Base-by-base conservation (phyloP, 176 grass and related monocot species). In the Canna indica region DNA sequence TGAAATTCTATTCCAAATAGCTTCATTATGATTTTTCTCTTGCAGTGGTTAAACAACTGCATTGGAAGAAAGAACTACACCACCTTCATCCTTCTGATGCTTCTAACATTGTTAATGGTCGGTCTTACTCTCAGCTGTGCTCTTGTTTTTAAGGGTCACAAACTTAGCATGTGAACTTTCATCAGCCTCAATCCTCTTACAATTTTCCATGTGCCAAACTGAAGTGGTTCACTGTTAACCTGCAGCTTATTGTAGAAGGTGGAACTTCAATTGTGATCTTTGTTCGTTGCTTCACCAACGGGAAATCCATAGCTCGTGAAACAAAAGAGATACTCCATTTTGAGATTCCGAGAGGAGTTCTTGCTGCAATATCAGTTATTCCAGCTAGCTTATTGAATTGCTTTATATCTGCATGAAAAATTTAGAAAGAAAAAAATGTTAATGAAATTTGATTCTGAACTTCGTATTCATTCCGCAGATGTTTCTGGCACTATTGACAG, bases 1-100 rank as follows among this genome's bases (percentile, higher is more conserved):
- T 20, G 3, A 3, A 71, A 44, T 44, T 5, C 74, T 30, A 62
- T 10, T 32, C 1, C 25, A 31, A 2, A 47, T 75, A 56, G 12
- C 20, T 67, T 11, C 75, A 12, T 70, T 9, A 5, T 18, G 54
- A 35, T 31, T 52, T 47, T 34, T 86, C 70, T 67, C 12, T 73
- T 27, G 25, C 84, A 93, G 89, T 97, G 94, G 94, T 72, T 97
- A 60, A 97, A 97, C 85, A 97, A 97, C 75, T 97, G 94, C 84
- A 97, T 97, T 77, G 94, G 94, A 31, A 87, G 73, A 83, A 92
- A 77, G 70, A 97, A 92, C 65, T 97, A 97, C 53, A 85, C 75
- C 8, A 75, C 86, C 45, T 97, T 97, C 81, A 92, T 97, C 79
- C 75, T 97, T 71, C 84, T 97, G 5, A 92, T 97, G 84, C 46